Evolutionary conservation across 108 stramenopile genomes (phyloP).

Genomic region (Seminavis robusta): DNA sequence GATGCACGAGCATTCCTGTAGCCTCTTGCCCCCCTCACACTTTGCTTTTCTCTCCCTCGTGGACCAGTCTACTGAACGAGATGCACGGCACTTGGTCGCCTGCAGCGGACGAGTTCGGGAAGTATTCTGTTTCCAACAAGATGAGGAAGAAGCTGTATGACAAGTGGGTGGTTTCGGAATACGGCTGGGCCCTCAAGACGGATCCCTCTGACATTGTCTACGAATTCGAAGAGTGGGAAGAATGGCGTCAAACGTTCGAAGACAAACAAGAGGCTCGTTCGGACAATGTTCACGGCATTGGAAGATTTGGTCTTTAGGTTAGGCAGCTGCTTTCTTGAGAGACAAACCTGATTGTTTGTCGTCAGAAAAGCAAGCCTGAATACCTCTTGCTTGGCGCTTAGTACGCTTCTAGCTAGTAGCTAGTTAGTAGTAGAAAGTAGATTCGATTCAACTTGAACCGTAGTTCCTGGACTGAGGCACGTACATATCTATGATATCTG

Average conservation of each 20-base stretch:
- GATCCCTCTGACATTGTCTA: conserved; percentile 52
- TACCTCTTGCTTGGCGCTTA: no score
- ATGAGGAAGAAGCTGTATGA: conserved; percentile 20
- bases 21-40: no score
- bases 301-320: conserved; percentile 66
- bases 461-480: no score
- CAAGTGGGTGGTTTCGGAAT: conserved; percentile 23
- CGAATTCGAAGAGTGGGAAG: conserved; percentile 52
- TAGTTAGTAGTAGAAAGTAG: no score
- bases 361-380: no score
- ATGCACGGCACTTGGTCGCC: conserved; percentile 56
- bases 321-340: no score
- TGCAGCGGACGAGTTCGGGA: conserved; percentile 41
- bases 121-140: conserved; percentile 26
- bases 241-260: conserved; percentile 61
- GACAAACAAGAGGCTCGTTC: conserved; percentile 35
- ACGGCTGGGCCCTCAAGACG: conserved; percentile 24
- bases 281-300: conserved; percentile 52
- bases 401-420: no score
- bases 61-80: conserved; percentile 66
- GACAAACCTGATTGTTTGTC: no score
- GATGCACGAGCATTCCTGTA: no score
- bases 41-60: no score
- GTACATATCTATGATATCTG: no score
- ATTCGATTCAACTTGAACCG: no score